Conservation (phyloP, 495 filamentous ascomycete genomes). For the Podospora fimiseda region DNA sequence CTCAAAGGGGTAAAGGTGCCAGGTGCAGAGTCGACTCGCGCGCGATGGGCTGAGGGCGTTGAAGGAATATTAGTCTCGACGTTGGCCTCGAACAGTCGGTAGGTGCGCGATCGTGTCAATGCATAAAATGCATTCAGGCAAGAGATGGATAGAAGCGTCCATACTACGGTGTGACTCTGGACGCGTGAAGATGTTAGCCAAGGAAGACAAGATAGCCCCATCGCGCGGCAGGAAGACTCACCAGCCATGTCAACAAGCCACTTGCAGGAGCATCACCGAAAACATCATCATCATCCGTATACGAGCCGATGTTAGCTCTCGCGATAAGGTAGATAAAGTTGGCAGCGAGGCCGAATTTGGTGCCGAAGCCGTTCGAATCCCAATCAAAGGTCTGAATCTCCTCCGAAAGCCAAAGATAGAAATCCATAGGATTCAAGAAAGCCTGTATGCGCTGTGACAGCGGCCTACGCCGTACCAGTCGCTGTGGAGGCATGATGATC, state of each 20-base stretch:
- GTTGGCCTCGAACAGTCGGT: conserved; percentile 83
- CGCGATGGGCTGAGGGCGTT: conserved; percentile 83
- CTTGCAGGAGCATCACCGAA: conserved; percentile 62
- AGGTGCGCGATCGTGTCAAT: conserved; percentile 73
- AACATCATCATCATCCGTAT: conserved; percentile 62
- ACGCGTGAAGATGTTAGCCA: neutral
- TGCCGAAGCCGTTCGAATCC: conserved; percentile 74
- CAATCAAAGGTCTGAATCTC: conserved; percentile 82
- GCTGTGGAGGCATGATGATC: conserved; percentile 32
- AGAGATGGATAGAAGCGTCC: conserved; percentile 59
- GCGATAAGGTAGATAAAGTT: conserved; percentile 80
- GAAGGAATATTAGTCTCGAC: conserved; percentile 60
- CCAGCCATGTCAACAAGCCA: conserved; percentile 70
- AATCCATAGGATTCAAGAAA: conserved; percentile 80
- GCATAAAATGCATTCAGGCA: conserved; percentile 73
- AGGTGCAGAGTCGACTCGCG: conserved; percentile 84
- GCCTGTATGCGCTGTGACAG: conserved; percentile 68
- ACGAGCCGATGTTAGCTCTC: conserved; percentile 60
- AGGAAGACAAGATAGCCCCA: neutral
- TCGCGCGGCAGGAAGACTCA: conserved; percentile 43
- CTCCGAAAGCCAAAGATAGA: conserved; percentile 81
- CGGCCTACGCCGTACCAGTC: conserved; percentile 74
- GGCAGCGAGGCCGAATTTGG: conserved; percentile 62
- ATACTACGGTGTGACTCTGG: conserved; percentile 63
- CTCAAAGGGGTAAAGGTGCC: conserved; percentile 70